Percentiles rank a stretch among this genome's conserved stretches.
These are phyloP conservation scores for Wallacemonas sp. DNA, from an alignment of 208 protist species.

Conservation along the genomic window DNA sequence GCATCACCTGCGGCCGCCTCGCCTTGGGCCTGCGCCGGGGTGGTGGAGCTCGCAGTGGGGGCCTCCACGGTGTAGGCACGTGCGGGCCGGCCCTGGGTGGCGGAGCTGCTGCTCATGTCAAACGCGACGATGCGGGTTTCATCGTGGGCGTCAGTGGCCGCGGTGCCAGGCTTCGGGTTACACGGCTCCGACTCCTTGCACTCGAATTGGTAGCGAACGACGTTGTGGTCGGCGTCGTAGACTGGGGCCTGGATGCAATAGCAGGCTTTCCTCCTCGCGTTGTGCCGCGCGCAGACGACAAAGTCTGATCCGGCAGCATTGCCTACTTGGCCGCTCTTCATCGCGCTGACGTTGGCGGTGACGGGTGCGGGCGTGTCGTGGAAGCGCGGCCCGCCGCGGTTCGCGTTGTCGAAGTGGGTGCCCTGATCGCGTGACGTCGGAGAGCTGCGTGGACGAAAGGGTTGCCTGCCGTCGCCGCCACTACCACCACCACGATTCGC, in stretches of 20 bases:
- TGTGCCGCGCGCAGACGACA: slow-evolving; percentile 56
- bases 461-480: neutral
- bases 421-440: neutral
- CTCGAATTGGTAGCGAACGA: slow-evolving; percentile 55
- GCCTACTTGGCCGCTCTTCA: too few species aligned
- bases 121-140: neutral
- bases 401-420: neutral
- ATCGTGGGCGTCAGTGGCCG: neutral
- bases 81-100: neutral
- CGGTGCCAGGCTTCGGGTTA: neutral
- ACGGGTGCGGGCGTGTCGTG: too few species aligned
- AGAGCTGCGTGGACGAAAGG: neutral
- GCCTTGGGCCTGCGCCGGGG: too few species aligned
- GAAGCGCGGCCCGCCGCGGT: too few species aligned
- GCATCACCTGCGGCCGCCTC: too few species aligned
- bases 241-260: slow-evolving; percentile 55
- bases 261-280: slow-evolving; percentile 40
- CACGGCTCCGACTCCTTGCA: slow-evolving; percentile 47
- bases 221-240: slow-evolving; percentile 66
- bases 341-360: too few species aligned
- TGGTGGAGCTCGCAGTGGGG: neutral
- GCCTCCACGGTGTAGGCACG: slow-evolving; percentile 5
- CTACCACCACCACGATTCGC: neutral
- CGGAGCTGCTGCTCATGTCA: slow-evolving; percentile 11
- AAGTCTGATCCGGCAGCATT: slow-evolving; percentile 21